Percentiles rank a stretch among this genome's conserved stretches.
Conservation (phyloP, 2,329 filamentous ascomycete species). For the Aspergillus sojae region DNA sequence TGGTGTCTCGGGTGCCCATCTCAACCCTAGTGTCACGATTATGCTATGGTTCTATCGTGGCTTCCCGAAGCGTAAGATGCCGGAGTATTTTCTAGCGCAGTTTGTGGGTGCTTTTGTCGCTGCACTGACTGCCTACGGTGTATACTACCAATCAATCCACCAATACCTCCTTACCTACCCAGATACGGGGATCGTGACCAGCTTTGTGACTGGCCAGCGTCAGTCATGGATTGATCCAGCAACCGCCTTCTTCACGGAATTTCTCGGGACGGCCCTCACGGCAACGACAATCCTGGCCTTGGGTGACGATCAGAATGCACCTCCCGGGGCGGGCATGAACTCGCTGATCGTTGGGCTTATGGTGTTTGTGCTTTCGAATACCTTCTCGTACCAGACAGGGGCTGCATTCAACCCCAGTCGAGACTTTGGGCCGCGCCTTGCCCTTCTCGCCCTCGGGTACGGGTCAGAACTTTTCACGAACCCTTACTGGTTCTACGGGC, state of each 20-base stretch:
- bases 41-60: slow-evolving; percentile 54
- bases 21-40: slow-evolving; percentile 49
- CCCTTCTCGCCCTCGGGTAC: slow-evolving; percentile 50
- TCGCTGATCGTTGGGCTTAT: slow-evolving; percentile 53
- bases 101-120: slow-evolving; percentile 57
- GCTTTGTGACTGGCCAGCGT: slow-evolving; percentile 51
- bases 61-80: slow-evolving; percentile 55
- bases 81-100: slow-evolving; percentile 56
- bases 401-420: slow-evolving; percentile 53
- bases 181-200: slow-evolving; percentile 36
- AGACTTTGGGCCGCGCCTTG: slow-evolving; percentile 55
- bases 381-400: slow-evolving; percentile 53
- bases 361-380: slow-evolving; percentile 34
- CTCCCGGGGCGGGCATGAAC: slow-evolving; percentile 55
- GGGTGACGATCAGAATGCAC: slow-evolving; percentile 51
- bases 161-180: slow-evolving; percentile 36
- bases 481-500: slow-evolving; percentile 52
- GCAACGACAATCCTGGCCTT: slow-evolving; percentile 48
- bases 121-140: slow-evolving; percentile 48
- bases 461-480: slow-evolving; percentile 44
- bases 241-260: slow-evolving; percentile 53
- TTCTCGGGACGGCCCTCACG: slow-evolving; percentile 47
- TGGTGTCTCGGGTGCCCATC: slow-evolving; percentile 51
- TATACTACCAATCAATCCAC: slow-evolving; percentile 41
- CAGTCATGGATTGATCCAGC: slow-evolving; percentile 39